Evolutionary conservation across 176 grass and related monocot genomes (phyloP).

Genomic region (Secale cereale): DNA sequence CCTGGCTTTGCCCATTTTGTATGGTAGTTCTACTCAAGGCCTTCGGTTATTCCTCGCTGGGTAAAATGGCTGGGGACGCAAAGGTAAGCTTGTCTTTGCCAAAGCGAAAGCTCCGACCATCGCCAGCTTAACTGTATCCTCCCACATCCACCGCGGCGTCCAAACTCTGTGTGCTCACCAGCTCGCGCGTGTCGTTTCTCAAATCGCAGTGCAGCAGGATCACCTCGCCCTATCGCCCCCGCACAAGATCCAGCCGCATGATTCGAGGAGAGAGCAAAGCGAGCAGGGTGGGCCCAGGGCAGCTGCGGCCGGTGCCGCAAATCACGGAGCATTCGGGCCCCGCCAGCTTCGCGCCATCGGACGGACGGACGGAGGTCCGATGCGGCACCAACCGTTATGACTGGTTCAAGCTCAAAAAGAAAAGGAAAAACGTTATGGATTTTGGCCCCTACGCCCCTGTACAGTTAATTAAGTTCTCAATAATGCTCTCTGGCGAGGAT

Average conservation of each 20-base stretch:
- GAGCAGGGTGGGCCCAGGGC: not conserved
- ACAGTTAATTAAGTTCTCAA: not conserved
- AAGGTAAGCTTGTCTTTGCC: not conserved
- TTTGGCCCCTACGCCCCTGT: not conserved
- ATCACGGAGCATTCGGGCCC: not conserved
- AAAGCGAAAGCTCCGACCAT: not conserved
- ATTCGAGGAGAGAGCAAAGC: not conserved
- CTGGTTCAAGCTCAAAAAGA: too few species aligned
- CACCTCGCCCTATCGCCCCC: not conserved
- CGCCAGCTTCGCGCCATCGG: not conserved
- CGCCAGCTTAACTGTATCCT: too few species aligned
- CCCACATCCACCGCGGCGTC: not conserved
- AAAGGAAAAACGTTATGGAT: too few species aligned
- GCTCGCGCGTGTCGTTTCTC: too few species aligned
- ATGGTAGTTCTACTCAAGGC: too few species aligned
- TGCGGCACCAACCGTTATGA: not conserved
- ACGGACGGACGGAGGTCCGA: not conserved
- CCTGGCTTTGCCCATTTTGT: too few species aligned
- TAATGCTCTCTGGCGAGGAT: not conserved
- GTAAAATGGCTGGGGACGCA: not conserved
- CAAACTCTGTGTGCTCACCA: not conserved
- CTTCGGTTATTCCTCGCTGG: not conserved
- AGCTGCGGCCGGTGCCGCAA: conserved; percentile 23
- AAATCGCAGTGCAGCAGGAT: too few species aligned
- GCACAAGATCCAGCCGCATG: not conserved